A percentile compares a stretch with the other conserved stretches of the same genome.
These are phyloP conservation scores for Saccharomycopsis fibuligera DNA, from an alignment of 805 yeast species.

Conservation along the genomic window DNA sequence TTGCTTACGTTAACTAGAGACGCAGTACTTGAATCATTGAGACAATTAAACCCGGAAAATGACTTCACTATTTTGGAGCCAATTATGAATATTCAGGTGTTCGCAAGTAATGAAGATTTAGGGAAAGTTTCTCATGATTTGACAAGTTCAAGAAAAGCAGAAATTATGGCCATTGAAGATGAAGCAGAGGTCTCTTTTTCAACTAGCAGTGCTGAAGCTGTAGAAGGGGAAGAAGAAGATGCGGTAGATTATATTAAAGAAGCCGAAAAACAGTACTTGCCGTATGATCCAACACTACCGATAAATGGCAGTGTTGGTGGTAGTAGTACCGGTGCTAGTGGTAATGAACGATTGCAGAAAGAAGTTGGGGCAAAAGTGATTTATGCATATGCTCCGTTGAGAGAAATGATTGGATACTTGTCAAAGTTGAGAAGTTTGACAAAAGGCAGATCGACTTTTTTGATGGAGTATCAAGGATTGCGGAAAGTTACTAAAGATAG, in stretches of 20 bases:
- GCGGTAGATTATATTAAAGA: constrained; percentile 37
- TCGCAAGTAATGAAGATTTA: constrained; percentile 61
- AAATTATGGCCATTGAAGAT: constrained; percentile 66
- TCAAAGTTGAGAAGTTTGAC: constrained; percentile 73
- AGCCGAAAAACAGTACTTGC: constrained; percentile 61
- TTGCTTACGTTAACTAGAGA: constrained; percentile 42
- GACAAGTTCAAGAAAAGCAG: constrained; percentile 70
- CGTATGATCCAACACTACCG: constrained; percentile 64
- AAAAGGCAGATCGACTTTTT: constrained; percentile 81
- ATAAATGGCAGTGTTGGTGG: constrained; percentile 23
- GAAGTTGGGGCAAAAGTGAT: constrained; percentile 43
- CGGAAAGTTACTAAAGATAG: constrained; percentile 54
- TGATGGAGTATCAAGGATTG: constrained; percentile 74
- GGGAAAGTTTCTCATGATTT: constrained; percentile 85
- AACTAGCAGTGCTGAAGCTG: too few species aligned
- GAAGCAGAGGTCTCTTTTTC: constrained; percentile 32
- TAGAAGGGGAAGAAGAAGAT: constrained; percentile 30
- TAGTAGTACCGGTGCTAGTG: constrained; percentile 18
- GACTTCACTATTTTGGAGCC: constrained; percentile 73
- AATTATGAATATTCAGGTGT: constrained; percentile 68
- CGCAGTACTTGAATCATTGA: constrained; percentile 36
- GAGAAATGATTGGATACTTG: constrained; percentile 87
- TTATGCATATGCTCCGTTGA: constrained; percentile 76
- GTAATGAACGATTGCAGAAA: constrained; percentile 23
- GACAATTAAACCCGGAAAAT: constrained; percentile 18